These are phyloP conservation scores for Didymella glomerata DNA, from an alignment of 2,329 filamentous ascomycete species.

Conservation along the genomic window DNA sequence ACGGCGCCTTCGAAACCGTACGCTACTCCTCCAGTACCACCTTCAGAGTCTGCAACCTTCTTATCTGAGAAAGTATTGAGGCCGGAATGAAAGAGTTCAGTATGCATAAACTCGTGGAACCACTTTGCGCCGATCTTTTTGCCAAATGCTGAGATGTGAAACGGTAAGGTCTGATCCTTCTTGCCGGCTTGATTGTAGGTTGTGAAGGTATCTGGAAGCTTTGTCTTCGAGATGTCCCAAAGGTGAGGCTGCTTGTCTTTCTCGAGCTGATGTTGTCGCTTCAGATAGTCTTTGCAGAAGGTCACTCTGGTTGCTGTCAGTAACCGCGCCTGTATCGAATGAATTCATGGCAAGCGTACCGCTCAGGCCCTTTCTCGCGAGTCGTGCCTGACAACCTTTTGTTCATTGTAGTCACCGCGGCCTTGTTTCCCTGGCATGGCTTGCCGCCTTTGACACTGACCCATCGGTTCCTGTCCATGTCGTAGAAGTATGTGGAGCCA, in stretches of 20 bases:
- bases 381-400: background rate
- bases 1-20: conserved; percentile 16
- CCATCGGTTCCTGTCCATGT: conserved; percentile 19
- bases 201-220: conserved; percentile 17
- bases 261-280: conserved; percentile 15
- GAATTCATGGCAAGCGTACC: background rate
- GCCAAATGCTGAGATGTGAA: conserved; percentile 23
- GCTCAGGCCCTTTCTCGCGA: conserved; percentile 10
- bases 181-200: conserved; percentile 14
- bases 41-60: conserved; percentile 10
- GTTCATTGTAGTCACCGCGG: conserved; percentile 16
- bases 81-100: conserved; percentile 15
- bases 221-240: conserved; percentile 21
- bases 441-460: conserved; percentile 16
- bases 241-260: conserved; percentile 22
- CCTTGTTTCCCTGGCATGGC: conserved; percentile 20
- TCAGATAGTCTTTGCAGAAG: conserved; percentile 15
- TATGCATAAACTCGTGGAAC: conserved; percentile 25
- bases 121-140: conserved; percentile 22
- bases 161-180: conserved; percentile 17
- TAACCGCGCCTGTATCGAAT: background rate
- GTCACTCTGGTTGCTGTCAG: conserved; percentile 13
- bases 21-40: conserved; percentile 7
- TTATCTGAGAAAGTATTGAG: conserved; percentile 16
- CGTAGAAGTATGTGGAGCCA: conserved; percentile 12